Evolutionary conservation across 1,139 yeast genomes (phyloP), one percentile per base, ranked within the genome.

Genomic region (Saccharomycopsis crataegensis): DNA sequence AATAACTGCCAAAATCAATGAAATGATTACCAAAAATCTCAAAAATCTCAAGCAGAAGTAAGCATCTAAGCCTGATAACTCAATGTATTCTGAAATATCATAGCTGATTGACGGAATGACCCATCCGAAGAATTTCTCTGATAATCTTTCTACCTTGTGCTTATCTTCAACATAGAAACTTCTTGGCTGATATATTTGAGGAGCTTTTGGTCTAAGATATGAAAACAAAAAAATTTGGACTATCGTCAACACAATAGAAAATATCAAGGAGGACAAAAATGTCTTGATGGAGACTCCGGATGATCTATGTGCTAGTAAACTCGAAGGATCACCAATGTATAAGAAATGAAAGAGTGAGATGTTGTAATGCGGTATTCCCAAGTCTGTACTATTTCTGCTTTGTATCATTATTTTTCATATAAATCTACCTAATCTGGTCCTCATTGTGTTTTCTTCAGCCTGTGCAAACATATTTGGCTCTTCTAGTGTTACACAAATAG

Each of bases 1-100:
- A 32, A 81, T 54, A 1, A 74, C 51, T 0, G 86, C 81, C 31
- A 82, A 65, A 0, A 75, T 70, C 1, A 70, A 55, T 60, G 83
- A 83, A 55, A 80, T 73, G 1, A 76, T 59, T 40, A 77, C 62
- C 28, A 83, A 60, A 2, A 80, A 68, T 51, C 72, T 70, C 44
- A 83, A 64, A 59, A 73, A 83, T 53, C 90, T 65, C 3, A 83
- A 60, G 59, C 83, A 80, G 60, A 81, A 78, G 62, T 81, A 83
- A 0, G 86, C 77, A 64, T 85, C 91, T n/a, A 83, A 63, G 0
- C 90, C 90, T 5, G 61, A 73, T 65, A 3, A 71, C 62, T 44
- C 74, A 61, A 54, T 49, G 61, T 77, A 82, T 46, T 72, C 68
- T 17, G 72, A 71, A 16, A 77, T 70, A 9, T 74, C 71, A 33